Evolutionary conservation across 2,329 filamentous ascomycete species (phyloP).

Genomic region (Elsinoe necatrix): DNA sequence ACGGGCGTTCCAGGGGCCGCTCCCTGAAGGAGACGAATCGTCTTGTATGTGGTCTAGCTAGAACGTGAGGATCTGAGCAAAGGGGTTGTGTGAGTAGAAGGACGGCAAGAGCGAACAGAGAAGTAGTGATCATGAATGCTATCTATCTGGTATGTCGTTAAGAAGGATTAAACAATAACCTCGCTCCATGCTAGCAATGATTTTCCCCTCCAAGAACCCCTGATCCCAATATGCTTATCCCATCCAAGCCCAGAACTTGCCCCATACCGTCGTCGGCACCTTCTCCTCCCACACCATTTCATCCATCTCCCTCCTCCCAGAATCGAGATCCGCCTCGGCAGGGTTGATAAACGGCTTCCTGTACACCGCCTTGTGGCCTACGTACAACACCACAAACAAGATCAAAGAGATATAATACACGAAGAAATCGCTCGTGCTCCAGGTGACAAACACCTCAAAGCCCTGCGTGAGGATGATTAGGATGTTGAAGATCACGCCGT

Average conservation of each 20-base stretch:
- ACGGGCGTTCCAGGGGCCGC: no score
- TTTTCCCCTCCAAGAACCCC: background rate
- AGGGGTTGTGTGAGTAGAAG: no score
- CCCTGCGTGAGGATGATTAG: constrained; percentile 42
- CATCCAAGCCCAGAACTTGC: constrained; percentile 26
- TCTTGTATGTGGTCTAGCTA: no score
- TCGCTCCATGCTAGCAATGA: background rate
- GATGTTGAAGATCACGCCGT: constrained; percentile 55
- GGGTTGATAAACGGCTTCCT: constrained; percentile 34
- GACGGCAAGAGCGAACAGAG: background rate
- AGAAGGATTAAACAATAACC: background rate
- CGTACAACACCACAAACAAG: constrained; percentile 59
- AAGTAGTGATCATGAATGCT: background rate
- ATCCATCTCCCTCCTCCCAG: constrained; percentile 33
- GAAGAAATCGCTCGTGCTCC: constrained; percentile 62
- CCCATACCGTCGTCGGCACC: constrained; percentile 26
- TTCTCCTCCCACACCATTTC: constrained; percentile 29
- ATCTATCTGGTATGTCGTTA: background rate
- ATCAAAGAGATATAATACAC: constrained; percentile 67
- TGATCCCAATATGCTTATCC: background rate
- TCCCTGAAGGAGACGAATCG: no score
- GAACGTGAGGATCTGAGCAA: background rate
- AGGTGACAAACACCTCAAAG: constrained; percentile 43
- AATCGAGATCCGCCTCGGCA: constrained; percentile 36
- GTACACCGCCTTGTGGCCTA: constrained; percentile 62